Evolutionary conservation across 345 rosid genomes (phyloP), one percentile per base, ranked within the genome.

Genomic region (Zanthoxylum bungeanum): DNA sequence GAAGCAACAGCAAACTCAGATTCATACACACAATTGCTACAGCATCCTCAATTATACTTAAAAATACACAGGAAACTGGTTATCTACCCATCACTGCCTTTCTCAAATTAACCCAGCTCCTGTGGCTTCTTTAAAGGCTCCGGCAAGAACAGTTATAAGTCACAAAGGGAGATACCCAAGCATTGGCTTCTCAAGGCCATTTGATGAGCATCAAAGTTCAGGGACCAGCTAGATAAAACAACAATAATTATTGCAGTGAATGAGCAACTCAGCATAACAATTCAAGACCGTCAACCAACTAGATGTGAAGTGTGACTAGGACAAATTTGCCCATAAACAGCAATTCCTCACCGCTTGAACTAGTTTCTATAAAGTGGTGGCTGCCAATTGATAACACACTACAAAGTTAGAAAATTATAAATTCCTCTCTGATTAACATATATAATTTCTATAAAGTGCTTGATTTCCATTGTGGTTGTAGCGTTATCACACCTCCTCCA

Each of bases 341-440:
- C 65, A n/a, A 46, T 36, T n/a, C 50, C 67, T 63, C 67, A 42
- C 52, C 11, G 51, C 33, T 34, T 24, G 24, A 63, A 63, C 52
- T 10, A 47, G 7, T 30, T 14, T 10, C 67, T 40, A 63, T 16
- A 63, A n/a, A n/a, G n/a, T 24, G 17, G 56, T 28, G 27, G 57
- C 4, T 30, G 11, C 40, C 4, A 19, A 27, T 19, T 2, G 22
- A 10, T 0, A 17, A 47, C 2, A 8, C 27, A 4, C 16, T 22
- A 11, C 47, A 14, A 51, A 34, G 11, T 34, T 51, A 51, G 27
- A 22, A 51, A 65, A 21, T 34, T 51, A 44, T 6, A 30, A 64
- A 16, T 62, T 22, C 50, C 66, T 39, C 9, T 9, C 21, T 2
- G 17, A 2, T 28, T 1, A 27, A 28, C 21, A 12, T 14, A 17